These are phyloP conservation scores for Sanghuangporus sanghuang DNA, from an alignment of 1,284 basidiomycete genomes.

Conservation along the genomic window DNA sequence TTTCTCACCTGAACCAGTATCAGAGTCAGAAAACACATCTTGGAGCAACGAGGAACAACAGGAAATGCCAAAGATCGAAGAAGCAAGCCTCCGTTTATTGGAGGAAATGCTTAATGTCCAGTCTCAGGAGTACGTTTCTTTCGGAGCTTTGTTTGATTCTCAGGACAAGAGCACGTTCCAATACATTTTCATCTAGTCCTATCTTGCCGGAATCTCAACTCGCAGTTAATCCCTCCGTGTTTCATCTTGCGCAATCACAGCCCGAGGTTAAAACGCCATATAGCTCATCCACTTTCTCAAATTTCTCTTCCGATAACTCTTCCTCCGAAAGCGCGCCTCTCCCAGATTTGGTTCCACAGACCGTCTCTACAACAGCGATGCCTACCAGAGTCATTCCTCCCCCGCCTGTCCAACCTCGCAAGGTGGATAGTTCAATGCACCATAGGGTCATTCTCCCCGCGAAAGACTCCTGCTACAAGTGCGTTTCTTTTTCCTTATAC, in stretches of 20 bases:
- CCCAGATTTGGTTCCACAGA: slow-evolving; percentile 28
- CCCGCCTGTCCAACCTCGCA: slow-evolving; percentile 49
- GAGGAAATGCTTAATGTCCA: slow-evolving; percentile 69
- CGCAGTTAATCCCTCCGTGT: slow-evolving; percentile 17
- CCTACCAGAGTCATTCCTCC: slow-evolving; percentile 55
- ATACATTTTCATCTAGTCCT: slow-evolving; percentile 23
- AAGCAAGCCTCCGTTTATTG: slow-evolving; percentile 50
- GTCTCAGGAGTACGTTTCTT: slow-evolving; percentile 57
- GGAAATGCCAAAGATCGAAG: slow-evolving; percentile 30
- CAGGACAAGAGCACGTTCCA: slow-evolving; percentile 16
- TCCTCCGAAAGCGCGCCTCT: slow-evolving; percentile 17
- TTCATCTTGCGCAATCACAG: slow-evolving; percentile 5
- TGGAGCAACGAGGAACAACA: slow-evolving; percentile 27
- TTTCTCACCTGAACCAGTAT: slow-evolving; percentile 30
- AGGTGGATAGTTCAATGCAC: slow-evolving; percentile 42
- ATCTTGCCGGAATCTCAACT: slow-evolving; percentile 6
- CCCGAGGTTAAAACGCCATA: slow-evolving; percentile 1
- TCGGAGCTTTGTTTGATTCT: slow-evolving; percentile 4
- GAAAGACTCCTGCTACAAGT: slow-evolving; percentile 73
- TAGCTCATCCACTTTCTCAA: slow-evolving; percentile 7
- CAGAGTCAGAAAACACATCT: slow-evolving; percentile 32
- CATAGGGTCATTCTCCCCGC: slow-evolving; percentile 61
- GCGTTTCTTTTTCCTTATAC: slow-evolving; percentile 25
- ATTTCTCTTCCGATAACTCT: slow-evolving; percentile 18
- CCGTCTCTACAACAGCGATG: slow-evolving; percentile 16